phyloP scores from a whole-genome alignment of 371 early-diverging fungal genomes.

The Circinella umbellata region DNA sequence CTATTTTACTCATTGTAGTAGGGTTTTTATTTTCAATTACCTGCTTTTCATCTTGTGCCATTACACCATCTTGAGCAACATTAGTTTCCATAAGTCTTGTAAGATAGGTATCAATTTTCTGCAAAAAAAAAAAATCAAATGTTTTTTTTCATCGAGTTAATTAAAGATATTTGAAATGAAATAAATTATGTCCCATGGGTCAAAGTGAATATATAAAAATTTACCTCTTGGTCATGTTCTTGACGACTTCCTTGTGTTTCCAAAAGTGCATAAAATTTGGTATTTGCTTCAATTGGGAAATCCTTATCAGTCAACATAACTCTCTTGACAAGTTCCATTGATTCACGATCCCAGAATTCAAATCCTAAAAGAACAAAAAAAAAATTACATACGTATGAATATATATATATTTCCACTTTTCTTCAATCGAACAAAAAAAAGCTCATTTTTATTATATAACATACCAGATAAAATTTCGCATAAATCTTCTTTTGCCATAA shows the following conservation, averaged over 20 bases:
- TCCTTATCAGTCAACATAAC: constrained; percentile 40
- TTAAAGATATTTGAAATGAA: too few relatives aligned
- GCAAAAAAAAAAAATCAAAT: neutral
- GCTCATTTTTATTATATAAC: neutral
- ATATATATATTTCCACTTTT: neutral
- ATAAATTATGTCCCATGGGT: too few relatives aligned
- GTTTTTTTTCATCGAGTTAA: too few relatives aligned
- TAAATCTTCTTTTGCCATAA: constrained; percentile 49
- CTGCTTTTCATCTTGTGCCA: constrained; percentile 75
- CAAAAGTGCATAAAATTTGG: constrained; percentile 74
- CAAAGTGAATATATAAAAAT: neutral
- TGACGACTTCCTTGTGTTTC: constrained; percentile 81
- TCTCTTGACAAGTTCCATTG: constrained; percentile 57
- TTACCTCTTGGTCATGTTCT: constrained; percentile 77
- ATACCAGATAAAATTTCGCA: constrained; percentile 57
- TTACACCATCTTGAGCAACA: constrained; percentile 71
- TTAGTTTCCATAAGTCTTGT: constrained; percentile 55
- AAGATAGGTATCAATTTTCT: constrained; percentile 67
- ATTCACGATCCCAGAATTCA: constrained; percentile 82
- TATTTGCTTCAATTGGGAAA: constrained; percentile 25
- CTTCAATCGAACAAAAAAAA: too few relatives aligned
- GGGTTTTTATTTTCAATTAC: constrained; percentile 14
- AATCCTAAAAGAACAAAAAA: constrained; percentile 72
- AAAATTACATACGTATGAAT: neutral
- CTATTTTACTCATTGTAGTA: neutral